Conservation (phyloP, 2,329 filamentous ascomycete species). For the Pyrenophora teres region DNA sequence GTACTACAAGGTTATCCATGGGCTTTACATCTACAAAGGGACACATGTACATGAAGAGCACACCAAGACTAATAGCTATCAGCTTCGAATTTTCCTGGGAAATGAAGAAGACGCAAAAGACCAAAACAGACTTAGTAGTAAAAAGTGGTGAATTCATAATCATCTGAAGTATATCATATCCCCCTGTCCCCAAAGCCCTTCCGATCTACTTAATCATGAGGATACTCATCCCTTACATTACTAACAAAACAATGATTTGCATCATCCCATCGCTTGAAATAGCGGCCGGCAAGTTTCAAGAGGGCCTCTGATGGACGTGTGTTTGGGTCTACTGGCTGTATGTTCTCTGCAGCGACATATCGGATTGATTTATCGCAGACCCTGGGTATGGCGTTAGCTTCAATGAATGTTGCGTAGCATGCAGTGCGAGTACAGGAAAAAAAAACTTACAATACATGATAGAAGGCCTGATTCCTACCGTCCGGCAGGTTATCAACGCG, state of each 20-base stretch:
- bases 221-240: conserved; percentile 81
- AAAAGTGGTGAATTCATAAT: no score
- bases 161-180: no score
- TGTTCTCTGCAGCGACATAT: conserved; percentile 82
- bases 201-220: conserved; percentile 67
- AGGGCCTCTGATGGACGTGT: conserved; percentile 61
- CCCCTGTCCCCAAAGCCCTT: no score
- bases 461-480: conserved; percentile 73
- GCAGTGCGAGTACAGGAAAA: conserved; percentile 26
- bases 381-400: conserved; percentile 44
- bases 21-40: no score
- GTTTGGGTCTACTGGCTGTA: conserved; percentile 53
- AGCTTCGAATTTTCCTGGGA: no score
- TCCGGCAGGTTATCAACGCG: conserved; percentile 62
- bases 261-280: conserved; percentile 84
- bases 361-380: conserved; percentile 70
- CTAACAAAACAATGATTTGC: conserved; percentile 74
- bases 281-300: conserved; percentile 74
- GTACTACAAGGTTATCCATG: no score
- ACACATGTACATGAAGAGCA: no score
- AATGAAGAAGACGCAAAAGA: no score
- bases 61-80: no score
- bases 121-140: no score
- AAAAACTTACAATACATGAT: conserved; percentile 78
- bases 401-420: neutral